Conservation (phyloP, 352 stramenopile species). For the Pythium apleroticum region DNA sequence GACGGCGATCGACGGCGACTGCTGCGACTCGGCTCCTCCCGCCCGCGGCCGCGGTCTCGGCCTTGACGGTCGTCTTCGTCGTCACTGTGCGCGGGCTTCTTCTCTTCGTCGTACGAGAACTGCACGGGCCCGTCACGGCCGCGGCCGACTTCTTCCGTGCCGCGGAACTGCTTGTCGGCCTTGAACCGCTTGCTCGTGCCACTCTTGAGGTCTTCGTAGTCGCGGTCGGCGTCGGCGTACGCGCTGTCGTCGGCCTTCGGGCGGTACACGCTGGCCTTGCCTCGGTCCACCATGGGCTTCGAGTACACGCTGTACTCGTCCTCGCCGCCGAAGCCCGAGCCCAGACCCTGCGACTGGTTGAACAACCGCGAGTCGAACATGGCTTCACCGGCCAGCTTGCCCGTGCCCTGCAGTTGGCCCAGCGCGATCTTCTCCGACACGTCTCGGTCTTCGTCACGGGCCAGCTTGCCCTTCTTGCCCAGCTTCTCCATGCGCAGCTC, state of each 20-base stretch:
- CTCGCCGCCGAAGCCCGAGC: slow-evolving; percentile 95
- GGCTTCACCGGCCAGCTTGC: slow-evolving; percentile 77
- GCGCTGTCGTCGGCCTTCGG: slow-evolving; percentile 88
- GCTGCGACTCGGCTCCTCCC: slow-evolving; percentile 9
- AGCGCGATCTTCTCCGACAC: slow-evolving; percentile 99
- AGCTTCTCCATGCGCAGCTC: slow-evolving; percentile 95
- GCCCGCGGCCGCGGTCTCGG: slow-evolving; percentile 5
- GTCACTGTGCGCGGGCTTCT: slow-evolving; percentile 36
- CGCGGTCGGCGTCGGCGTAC: slow-evolving; percentile 77
- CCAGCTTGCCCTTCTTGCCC: slow-evolving; percentile 87
- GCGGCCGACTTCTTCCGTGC: slow-evolving; percentile 63
- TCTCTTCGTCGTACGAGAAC: slow-evolving; percentile 73
- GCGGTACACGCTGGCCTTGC: slow-evolving; percentile 88
- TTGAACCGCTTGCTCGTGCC: slow-evolving; percentile 83
- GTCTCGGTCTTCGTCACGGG: slow-evolving; percentile 95
- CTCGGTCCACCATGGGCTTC: slow-evolving; percentile 95
- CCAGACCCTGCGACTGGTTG: slow-evolving; percentile 96
- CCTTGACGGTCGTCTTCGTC: slow-evolving; percentile 19
- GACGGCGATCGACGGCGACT: slow-evolving; percentile 33
- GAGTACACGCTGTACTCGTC: slow-evolving; percentile 99
- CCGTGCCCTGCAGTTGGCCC: slow-evolving; percentile 92
- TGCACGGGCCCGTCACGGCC: slow-evolving; percentile 80
- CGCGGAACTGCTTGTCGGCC: slow-evolving; percentile 88
- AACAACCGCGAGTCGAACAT: slow-evolving; percentile 98
- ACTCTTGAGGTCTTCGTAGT: slow-evolving; percentile 92